A percentile compares a stretch with the other conserved stretches of the same genome.
phyloP scores from a whole-genome alignment of 768 basidiomycete genomes.

The Mycena maculata region DNA sequence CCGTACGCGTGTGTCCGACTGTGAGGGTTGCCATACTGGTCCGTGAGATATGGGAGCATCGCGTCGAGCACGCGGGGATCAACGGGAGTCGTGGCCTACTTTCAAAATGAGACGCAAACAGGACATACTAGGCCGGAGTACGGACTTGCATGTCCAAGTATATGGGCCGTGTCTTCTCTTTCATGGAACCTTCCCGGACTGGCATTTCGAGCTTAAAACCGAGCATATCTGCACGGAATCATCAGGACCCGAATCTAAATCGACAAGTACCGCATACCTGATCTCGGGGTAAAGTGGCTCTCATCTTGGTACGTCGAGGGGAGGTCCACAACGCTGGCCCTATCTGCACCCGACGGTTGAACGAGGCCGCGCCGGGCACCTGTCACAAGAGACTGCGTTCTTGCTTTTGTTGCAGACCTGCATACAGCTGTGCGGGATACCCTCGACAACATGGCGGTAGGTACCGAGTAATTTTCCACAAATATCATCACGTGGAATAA shows the following conservation, averaged over 20 bases:
- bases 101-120: constrained; percentile 26
- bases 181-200: constrained; percentile 64
- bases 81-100: constrained; percentile 94
- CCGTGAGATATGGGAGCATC: constrained; percentile 95
- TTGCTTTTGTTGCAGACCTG: constrained; percentile 45
- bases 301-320: constrained; percentile 81
- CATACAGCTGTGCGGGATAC: constrained; percentile 56
- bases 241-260: constrained; percentile 13
- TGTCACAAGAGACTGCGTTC: constrained; percentile 39
- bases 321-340: constrained; percentile 85
- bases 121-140: constrained; percentile 3
- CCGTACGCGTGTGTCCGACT: constrained; percentile 99
- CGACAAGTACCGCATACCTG: constrained; percentile 57
- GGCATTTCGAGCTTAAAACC: constrained; percentile 85
- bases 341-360: constrained; percentile 84
- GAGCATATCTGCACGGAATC: constrained; percentile 75
- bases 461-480: constrained; percentile 31
- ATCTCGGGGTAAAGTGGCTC: constrained; percentile 73
- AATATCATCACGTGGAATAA: constrained; percentile 12
- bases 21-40: constrained; percentile 98
- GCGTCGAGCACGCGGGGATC: constrained; percentile 97
- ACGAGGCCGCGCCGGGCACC: constrained; percentile 70
- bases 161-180: constrained; percentile 84
- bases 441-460: constrained; percentile 66
- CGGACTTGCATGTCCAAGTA: constrained; percentile 97